Evolutionary conservation across 2,329 filamentous ascomycete species (phyloP).

Genomic region (Trichoderma polysporum): DNA sequence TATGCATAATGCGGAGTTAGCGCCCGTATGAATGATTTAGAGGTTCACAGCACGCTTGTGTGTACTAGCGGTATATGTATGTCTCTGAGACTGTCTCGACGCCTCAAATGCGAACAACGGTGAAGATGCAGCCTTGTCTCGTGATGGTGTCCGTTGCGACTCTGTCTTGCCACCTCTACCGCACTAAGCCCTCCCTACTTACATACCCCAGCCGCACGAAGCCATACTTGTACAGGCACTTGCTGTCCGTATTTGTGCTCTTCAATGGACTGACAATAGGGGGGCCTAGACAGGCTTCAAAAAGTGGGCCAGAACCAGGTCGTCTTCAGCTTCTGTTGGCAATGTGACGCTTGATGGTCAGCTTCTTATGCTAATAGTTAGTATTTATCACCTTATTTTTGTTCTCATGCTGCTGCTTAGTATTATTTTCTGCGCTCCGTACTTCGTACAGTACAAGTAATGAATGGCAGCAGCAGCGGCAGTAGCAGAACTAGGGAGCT

Average conservation of each 20-base stretch:
- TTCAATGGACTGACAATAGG: conserved; percentile 15
- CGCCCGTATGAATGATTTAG: background rate
- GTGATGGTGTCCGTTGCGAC: conserved; percentile 3
- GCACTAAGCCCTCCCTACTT: conserved; percentile 4
- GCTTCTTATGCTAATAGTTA: background rate
- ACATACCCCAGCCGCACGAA: background rate
- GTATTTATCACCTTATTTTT: background rate
- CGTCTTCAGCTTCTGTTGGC: conserved; percentile 14
- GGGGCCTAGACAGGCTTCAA: background rate
- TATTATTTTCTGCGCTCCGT: background rate
- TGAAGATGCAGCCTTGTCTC: conserved; percentile 15
- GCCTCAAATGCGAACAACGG: background rate
- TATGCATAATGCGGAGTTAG: conserved; percentile 17
- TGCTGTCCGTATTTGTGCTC: conserved; percentile 2
- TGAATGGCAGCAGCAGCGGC: background rate
- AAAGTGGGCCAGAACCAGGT: conserved; percentile 17
- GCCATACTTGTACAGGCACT: conserved; percentile 2
- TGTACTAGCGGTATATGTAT: background rate
- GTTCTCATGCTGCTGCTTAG: background rate
- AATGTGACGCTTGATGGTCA: conserved; percentile 9
- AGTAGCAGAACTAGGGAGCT: background rate
- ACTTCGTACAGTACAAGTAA: background rate
- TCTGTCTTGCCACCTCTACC: conserved; percentile 5
- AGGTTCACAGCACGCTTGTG: background rate
- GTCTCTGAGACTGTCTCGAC: background rate